phyloP scores from a whole-genome alignment of 768 basidiomycete species.

The Serendipita sp. region DNA sequence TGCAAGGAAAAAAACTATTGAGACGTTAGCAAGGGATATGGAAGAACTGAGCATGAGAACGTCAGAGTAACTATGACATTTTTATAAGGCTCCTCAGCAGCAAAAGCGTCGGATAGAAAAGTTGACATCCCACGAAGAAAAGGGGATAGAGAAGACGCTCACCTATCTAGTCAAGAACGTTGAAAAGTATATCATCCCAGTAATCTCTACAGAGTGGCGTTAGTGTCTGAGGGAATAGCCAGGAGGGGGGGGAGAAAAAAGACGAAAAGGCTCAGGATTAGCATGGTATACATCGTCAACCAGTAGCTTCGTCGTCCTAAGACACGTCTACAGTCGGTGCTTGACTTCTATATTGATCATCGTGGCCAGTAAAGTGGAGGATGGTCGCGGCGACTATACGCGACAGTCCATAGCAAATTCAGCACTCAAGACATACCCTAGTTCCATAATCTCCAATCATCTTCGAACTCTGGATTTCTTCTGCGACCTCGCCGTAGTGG shows the following conservation, averaged over 20 bases:
- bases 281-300: not conserved
- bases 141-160: not conserved
- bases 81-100: not conserved
- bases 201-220: not conserved
- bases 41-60: not conserved
- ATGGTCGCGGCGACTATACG: no score
- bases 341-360: conserved; percentile 6
- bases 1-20: not conserved
- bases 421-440: no score
- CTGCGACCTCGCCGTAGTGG: no score
- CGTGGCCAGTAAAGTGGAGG: not conserved
- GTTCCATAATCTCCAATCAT: no score
- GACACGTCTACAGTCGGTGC: not conserved
- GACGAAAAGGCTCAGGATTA: not conserved
- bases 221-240: not conserved
- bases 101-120: conserved; percentile 1
- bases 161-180: not conserved
- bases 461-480: no score
- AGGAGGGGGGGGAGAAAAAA: not conserved
- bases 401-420: no score
- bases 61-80: conserved; percentile 7
- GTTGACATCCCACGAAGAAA: not conserved
- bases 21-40: not conserved
- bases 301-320: not conserved
- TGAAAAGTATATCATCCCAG: not conserved